Evolutionary conservation across 2,329 filamentous ascomycete genomes (phyloP).

Genomic region (Beauveria scarabaeidicola): DNA sequence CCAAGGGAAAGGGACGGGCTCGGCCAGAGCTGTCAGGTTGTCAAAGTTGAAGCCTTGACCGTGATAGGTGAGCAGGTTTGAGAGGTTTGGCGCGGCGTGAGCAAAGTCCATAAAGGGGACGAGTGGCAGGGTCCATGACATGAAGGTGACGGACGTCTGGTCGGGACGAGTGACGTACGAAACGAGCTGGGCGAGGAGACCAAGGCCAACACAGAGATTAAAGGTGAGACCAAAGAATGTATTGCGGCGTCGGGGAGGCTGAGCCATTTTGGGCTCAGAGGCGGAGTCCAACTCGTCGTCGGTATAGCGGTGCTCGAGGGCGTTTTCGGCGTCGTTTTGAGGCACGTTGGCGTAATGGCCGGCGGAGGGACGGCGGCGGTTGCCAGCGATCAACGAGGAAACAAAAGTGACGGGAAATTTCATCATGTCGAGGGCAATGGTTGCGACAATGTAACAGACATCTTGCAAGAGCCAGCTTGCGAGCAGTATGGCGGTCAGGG

Average conservation of each 20-base stretch:
- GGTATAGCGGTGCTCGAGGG: conserved; percentile 2
- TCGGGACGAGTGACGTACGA: conserved; percentile 19
- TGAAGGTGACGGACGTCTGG: conserved; percentile 24
- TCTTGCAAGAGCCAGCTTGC: conserved; percentile 21
- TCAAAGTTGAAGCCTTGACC: conserved; percentile 18
- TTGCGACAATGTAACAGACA: conserved; percentile 13
- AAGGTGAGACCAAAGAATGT: neutral
- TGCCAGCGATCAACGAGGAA: conserved; percentile 4
- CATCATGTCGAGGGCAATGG: conserved; percentile 19
- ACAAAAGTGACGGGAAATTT: conserved; percentile 17
- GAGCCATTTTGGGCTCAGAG: neutral
- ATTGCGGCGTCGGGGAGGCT: conserved; percentile 1
- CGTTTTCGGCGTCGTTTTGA: conserved; percentile 19
- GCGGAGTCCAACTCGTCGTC: conserved; percentile 10
- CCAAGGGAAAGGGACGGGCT: conserved; percentile 18
- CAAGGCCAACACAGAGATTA: conserved; percentile 13
- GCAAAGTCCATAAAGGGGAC: conserved; percentile 27
- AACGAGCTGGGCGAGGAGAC: conserved; percentile 17
- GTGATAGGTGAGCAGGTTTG: conserved; percentile 17
- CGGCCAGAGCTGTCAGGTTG: conserved; percentile 20
- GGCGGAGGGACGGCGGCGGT: neutral
- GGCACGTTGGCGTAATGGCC: conserved; percentile 17
- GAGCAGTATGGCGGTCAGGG: conserved; percentile 13
- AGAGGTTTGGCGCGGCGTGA: conserved; percentile 19
- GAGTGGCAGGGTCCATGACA: conserved; percentile 27